Conservation (phyloP, 108 stramenopile species). For the Epipyxis sp. region DNA sequence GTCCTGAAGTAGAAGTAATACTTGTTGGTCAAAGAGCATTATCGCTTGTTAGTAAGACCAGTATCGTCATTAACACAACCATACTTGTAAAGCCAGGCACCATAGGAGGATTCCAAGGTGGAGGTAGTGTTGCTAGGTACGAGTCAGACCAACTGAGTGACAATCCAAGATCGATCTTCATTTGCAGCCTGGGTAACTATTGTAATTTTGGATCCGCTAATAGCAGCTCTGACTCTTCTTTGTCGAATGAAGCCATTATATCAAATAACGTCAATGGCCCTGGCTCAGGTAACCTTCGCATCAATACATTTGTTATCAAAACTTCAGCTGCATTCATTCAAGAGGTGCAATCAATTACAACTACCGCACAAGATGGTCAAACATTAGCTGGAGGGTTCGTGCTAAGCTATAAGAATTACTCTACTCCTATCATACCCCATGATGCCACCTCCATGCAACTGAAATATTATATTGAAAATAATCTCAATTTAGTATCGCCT, state of each 20-base stretch:
- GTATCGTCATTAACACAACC: conserved; percentile 60
- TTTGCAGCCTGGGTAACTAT: conserved; percentile 13
- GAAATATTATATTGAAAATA: conserved; percentile 49
- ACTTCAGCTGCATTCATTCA: conserved; percentile 56
- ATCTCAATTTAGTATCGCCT: conserved; percentile 34
- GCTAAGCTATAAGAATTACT: conserved; percentile 49
- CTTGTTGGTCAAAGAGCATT: conserved; percentile 70
- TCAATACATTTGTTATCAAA: conserved; percentile 61
- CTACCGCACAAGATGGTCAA: conserved; percentile 47
- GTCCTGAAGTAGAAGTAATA: conserved; percentile 60
- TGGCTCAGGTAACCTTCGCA: conserved; percentile 63
- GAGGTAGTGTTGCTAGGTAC: conserved; percentile 58
- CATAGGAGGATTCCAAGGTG: conserved; percentile 72
- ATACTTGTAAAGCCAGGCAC: conserved; percentile 58
- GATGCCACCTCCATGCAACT: conserved; percentile 38
- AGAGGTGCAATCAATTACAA: conserved; percentile 61
- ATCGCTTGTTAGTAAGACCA: conserved; percentile 60
- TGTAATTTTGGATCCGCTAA: conserved; percentile 9
- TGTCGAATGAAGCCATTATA: conserved; percentile 24
- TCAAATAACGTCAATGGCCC: conserved; percentile 74
- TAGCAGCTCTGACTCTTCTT: conserved; percentile 12
- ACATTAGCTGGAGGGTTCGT: conserved; percentile 57
- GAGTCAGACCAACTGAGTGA: not conserved
- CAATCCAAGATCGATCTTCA: not conserved
- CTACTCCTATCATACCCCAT: conserved; percentile 49